Percentiles rank a stretch among this genome's conserved stretches.
Evolutionary conservation across 176 grass and related monocot species (phyloP).

Genomic region (Pharus latifolius): DNA sequence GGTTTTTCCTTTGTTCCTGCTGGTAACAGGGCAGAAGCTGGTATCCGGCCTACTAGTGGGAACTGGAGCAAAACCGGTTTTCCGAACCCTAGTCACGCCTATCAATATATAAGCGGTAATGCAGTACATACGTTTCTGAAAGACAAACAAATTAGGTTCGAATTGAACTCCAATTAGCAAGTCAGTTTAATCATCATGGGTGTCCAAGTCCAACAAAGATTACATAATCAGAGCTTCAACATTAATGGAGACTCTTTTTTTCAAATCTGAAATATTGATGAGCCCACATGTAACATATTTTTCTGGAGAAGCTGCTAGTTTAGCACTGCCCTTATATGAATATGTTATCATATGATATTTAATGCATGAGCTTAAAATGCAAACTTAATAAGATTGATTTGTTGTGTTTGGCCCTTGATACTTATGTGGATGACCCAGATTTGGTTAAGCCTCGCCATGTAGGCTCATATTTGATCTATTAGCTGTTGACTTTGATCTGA

Average conservation of each 20-base stretch:
- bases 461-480: no score
- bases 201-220: not conserved
- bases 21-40: no score
- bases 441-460: not conserved
- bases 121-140: no score
- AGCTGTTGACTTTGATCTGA: not conserved
- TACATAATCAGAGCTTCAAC: not conserved
- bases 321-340: not conserved
- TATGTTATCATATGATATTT: not conserved
- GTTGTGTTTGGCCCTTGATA: not conserved
- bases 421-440: not conserved
- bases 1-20: no score
- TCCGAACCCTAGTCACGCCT: no score
- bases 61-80: no score
- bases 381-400: not conserved
- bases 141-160: not conserved
- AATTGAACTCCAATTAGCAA: not conserved
- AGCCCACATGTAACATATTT: not conserved
- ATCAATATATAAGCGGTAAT: no score
- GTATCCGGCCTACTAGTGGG: no score
- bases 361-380: not conserved
- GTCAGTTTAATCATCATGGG: not conserved
- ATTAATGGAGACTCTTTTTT: not conserved
- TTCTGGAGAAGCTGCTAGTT: not conserved
- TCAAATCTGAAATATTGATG: not conserved